Conservation (phyloP, 768 basidiomycete genomes). For the Baorangia bicolor region DNA sequence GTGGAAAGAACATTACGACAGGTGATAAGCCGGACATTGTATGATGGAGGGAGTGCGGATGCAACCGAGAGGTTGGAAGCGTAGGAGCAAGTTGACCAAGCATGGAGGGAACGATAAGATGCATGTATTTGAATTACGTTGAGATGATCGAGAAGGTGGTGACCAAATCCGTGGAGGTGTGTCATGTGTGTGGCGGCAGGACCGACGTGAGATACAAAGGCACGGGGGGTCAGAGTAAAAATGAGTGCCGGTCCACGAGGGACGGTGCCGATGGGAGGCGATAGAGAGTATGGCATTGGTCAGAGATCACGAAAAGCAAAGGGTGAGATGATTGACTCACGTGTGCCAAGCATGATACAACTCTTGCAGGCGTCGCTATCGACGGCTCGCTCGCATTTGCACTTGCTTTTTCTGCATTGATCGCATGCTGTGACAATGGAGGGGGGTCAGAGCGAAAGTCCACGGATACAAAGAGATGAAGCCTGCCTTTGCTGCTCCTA, state of each 20-base stretch:
- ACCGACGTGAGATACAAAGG: constrained; percentile 1
- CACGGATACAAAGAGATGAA: background rate
- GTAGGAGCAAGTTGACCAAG: background rate
- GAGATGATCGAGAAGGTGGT: background rate
- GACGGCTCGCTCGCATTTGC: constrained; percentile 76
- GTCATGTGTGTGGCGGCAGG: background rate
- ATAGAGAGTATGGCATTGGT: constrained; percentile 2
- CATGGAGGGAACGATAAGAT: constrained; percentile 7
- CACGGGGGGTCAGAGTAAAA: background rate
- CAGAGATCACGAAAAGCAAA: constrained; percentile 3
- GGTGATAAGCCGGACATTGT: constrained; percentile 9
- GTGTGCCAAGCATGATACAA: constrained; percentile 68
- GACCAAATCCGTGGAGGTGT: background rate
- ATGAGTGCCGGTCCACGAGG: background rate
- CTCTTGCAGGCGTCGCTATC: constrained; percentile 70
- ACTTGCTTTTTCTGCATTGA: constrained; percentile 87
- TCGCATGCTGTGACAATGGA: constrained; percentile 61
- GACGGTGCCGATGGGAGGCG: constrained; percentile 7
- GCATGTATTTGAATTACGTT: constrained; percentile 12
- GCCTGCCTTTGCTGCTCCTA: constrained; percentile 73
- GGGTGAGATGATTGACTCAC: constrained; percentile 41
- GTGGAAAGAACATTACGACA: constrained; percentile 19
- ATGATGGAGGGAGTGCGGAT: constrained; percentile 12
- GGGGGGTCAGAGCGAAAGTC: background rate
- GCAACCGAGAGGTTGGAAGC: background rate